Evolutionary conservation across 176 grass and related monocot genomes (phyloP), one percentile per base, ranked within the genome.

Genomic region (Urochloa ruziziensis): DNA sequence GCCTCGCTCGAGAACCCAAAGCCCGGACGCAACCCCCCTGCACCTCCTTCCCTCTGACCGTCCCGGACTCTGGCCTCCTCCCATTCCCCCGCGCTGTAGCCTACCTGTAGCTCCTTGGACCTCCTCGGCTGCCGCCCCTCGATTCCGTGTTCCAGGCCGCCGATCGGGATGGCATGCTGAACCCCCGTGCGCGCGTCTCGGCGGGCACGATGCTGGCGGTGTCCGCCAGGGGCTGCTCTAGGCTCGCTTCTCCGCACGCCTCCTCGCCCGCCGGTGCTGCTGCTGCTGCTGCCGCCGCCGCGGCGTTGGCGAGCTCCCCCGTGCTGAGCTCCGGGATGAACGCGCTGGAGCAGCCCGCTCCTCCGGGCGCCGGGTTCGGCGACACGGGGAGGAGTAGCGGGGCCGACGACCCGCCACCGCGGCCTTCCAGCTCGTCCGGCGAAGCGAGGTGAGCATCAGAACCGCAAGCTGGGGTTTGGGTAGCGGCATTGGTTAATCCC

Each of bases 221-320:
- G 43, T 79, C 71, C 63, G 58, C 88, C 23, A 86, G 54, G 83
- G 56, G 35, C 34, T 62, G 71, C 54, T 81, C 83, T 23, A 90
- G 78, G 78, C 47, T 85, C 54, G 88, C 24, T 23, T 64, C 67
- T 35, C 64, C 69, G 51, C 78, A 65, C 2, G 78, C 78, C 28
- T 25, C 78, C 16, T 25, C 46, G 10, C 44, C 75, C 14, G 53
- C 74, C 5, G 53, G 67, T 3, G 32, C 53, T 2, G 74, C 49
- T 2, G 32, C 63, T 4, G 74, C 49, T 0, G 48, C 60, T 2
- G 42, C 14, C 7, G 44, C 48, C 15, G 73, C 73, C 25, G 32
- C 72, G 23, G 37, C 49, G 37, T 39, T 65, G 71, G 86, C 54
- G 72, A 70, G 33, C 24, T 82, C 72, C 44, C 16, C 70, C 21